Evolutionary conservation across 2,329 filamentous ascomycete species (phyloP).

Genomic region (Keithomyces neogunnii): DNA sequence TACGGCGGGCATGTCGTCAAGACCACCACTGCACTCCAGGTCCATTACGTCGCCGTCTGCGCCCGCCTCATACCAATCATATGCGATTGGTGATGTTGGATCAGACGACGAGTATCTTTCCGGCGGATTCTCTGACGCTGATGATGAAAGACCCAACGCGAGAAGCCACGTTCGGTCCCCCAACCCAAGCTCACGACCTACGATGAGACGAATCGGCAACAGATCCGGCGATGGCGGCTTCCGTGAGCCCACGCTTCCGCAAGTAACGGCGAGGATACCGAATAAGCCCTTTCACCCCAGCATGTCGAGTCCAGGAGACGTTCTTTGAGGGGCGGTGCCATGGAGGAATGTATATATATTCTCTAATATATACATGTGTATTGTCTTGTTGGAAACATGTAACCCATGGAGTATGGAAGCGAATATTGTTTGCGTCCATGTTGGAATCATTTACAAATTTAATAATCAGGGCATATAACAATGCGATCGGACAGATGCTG

Average conservation of each 20-base stretch:
- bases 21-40: slow-evolving; percentile 68
- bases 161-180: slow-evolving; percentile 55
- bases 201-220: slow-evolving; percentile 20
- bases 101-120: slow-evolving; percentile 71
- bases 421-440: neutral
- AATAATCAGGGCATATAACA: neutral
- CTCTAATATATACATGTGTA: neutral
- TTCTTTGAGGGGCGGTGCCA: slow-evolving; percentile 14
- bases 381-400: neutral
- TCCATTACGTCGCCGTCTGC: slow-evolving; percentile 76
- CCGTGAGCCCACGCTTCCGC: slow-evolving; percentile 26
- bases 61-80: slow-evolving; percentile 44
- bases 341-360: neutral
- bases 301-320: slow-evolving; percentile 26
- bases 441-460: neutral
- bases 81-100: slow-evolving; percentile 49
- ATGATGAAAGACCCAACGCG: slow-evolving; percentile 45
- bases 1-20: slow-evolving; percentile 33
- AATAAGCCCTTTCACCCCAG: slow-evolving; percentile 24
- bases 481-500: neutral
- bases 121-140: slow-evolving; percentile 72
- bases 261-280: slow-evolving; percentile 33
- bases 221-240: slow-evolving; percentile 25
- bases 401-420: neutral
- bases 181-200: slow-evolving; percentile 46